phyloP scores from a whole-genome alignment of 2,329 filamentous ascomycete species.

The Stylonectria norvegica region DNA sequence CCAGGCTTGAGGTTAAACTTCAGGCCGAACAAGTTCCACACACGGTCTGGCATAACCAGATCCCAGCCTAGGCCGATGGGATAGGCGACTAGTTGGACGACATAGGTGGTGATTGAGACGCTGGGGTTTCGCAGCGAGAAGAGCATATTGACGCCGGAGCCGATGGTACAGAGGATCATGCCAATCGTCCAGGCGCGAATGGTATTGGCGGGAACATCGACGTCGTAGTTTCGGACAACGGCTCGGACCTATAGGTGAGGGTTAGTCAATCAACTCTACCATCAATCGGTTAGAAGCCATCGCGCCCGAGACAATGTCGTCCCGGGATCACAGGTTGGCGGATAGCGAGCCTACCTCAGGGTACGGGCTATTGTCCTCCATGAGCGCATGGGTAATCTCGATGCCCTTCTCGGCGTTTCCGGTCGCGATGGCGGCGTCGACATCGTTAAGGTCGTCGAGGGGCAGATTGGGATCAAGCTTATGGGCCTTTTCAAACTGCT shows the following conservation, averaged over 20 bases:
- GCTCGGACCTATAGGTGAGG: slow-evolving; percentile 53
- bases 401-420: slow-evolving; percentile 55
- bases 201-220: slow-evolving; percentile 62
- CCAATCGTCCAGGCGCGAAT: slow-evolving; percentile 63
- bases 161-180: slow-evolving; percentile 57
- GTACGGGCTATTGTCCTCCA: slow-evolving; percentile 65
- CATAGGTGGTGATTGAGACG: slow-evolving; percentile 58
- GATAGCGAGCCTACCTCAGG: slow-evolving; percentile 49
- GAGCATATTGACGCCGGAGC: slow-evolving; percentile 59
- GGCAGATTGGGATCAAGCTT: slow-evolving; percentile 63
- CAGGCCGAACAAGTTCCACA: slow-evolving; percentile 49
- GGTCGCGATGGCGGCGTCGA: slow-evolving; percentile 54
- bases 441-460: slow-evolving; percentile 58
- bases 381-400: slow-evolving; percentile 54
- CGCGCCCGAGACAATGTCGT: background rate
- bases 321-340: background rate
- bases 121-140: slow-evolving; percentile 59
- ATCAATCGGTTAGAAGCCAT: background rate
- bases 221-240: slow-evolving; percentile 62
- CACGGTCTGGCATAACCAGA: slow-evolving; percentile 50
- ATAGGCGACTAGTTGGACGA: slow-evolving; percentile 60
- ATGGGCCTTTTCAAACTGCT: slow-evolving; percentile 57
- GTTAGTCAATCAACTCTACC: slow-evolving; percentile 8
- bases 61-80: slow-evolving; percentile 56
- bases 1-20: slow-evolving; percentile 56